phyloP scores from a whole-genome alignment of 768 basidiomycete species.

The Pholiota conissans region DNA sequence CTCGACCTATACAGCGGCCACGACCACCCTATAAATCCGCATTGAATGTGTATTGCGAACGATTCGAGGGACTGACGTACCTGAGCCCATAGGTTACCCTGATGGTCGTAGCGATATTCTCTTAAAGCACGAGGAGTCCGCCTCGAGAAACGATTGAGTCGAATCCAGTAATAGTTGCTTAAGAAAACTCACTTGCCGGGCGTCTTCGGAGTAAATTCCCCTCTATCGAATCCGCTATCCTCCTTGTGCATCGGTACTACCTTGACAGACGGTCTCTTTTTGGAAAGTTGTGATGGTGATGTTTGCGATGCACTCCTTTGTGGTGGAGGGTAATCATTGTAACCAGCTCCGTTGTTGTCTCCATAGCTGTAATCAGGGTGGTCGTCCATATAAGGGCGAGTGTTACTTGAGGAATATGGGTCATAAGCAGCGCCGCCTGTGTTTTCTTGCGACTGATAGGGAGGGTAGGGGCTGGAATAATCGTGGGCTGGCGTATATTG shows the following conservation, averaged over 20 bases:
- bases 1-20: constrained; percentile 60
- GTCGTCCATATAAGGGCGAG: constrained; percentile 38
- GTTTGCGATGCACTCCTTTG: constrained; percentile 20
- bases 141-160: constrained; percentile 1
- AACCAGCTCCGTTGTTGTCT: constrained; percentile 15
- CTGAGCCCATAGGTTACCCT: constrained; percentile 71
- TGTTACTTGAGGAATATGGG: constrained; percentile 24
- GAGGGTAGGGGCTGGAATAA: constrained; percentile 50
- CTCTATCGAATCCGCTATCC: constrained; percentile 39
- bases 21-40: constrained; percentile 52
- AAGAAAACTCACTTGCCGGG: constrained; percentile 22
- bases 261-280: constrained; percentile 16
- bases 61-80: constrained; percentile 27
- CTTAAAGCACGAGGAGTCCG: constrained; percentile 43
- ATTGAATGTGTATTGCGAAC: not conserved
- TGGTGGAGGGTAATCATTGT: constrained; percentile 26
- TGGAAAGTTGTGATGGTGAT: constrained; percentile 16
- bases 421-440: constrained; percentile 31
- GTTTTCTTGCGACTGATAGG: constrained; percentile 54
- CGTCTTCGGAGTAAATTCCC: constrained; percentile 37
- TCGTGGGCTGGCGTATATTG: constrained; percentile 29
- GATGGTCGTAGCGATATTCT: constrained; percentile 54
- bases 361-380: constrained; percentile 16
- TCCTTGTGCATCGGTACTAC: constrained; percentile 26
- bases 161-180: not conserved